Evolutionary conservation across 495 filamentous ascomycete genomes (phyloP).

Genomic region (Talaromyces nanjingensis): DNA sequence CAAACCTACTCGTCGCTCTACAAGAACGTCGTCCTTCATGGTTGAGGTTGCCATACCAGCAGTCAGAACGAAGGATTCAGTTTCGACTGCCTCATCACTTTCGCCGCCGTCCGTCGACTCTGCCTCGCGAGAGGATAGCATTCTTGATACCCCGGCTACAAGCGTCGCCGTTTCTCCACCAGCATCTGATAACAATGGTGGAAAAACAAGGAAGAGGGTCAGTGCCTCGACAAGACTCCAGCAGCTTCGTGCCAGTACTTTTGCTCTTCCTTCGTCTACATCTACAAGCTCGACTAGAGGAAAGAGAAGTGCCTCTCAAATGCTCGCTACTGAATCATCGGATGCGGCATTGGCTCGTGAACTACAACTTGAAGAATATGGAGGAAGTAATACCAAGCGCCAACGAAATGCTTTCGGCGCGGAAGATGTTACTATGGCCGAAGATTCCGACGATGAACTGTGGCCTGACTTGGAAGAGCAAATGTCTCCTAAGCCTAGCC

Average conservation of each 20-base stretch:
- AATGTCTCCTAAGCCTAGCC: not conserved
- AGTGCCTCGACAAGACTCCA: constrained; percentile 34
- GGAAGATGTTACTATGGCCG: constrained; percentile 5
- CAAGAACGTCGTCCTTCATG: constrained; percentile 2
- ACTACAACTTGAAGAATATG: constrained; percentile 60
- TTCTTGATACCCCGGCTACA: constrained; percentile 70
- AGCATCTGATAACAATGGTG: constrained; percentile 25
- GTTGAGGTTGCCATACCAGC: constrained; percentile 38
- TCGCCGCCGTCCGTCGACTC: constrained; percentile 13
- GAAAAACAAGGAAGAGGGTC: constrained; percentile 20
- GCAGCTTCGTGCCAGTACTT: constrained; percentile 32
- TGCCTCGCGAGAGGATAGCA: constrained; percentile 39
- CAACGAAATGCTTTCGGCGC: constrained; percentile 16
- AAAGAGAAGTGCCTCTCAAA: constrained; percentile 24
- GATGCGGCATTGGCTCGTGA: constrained; percentile 52
- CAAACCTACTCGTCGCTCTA: not conserved
- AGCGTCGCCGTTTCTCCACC: constrained; percentile 58
- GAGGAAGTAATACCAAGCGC: constrained; percentile 19
- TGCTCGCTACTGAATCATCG: constrained; percentile 25
- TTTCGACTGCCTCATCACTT: constrained; percentile 10
- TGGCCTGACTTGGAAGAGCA: constrained; percentile 7
- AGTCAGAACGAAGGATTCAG: constrained; percentile 10
- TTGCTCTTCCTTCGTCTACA: constrained; percentile 21
- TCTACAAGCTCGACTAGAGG: constrained; percentile 14
- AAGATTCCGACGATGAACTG: constrained; percentile 11